Evolutionary conservation across 805 yeast species (phyloP), one percentile per base, ranked within the genome.

Genomic region (Myxozyma geophila): DNA sequence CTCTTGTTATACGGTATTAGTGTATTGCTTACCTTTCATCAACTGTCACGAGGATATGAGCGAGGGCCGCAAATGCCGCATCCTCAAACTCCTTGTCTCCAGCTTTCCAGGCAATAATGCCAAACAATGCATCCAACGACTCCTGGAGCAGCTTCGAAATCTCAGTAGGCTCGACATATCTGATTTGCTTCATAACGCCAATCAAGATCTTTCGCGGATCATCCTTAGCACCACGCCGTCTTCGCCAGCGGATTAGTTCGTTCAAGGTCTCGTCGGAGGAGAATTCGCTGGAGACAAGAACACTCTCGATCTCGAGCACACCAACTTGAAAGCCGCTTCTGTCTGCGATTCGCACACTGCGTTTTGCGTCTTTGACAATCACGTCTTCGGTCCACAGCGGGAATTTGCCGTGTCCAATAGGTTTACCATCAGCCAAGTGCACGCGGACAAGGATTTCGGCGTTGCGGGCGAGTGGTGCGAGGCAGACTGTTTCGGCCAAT

Each of bases 401-500:
- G 53, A 88, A 75, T 49, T 80, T 80, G 3, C 88, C 85, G 63
- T 81, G 83, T 28, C 90, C 96, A 67, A 83, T 78, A 52, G 81
- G 77, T 35, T 80, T 81, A 28, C 91, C 92, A 71, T 89, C 63
- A 10, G 57, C 88, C 49, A 84, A 78, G 70, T 80, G 90, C 28
- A 88, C 80, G 61, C 89, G 77, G 28, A 80, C 74, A 57, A 89
- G 73, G 54, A 79, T 77, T 70, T 88, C 95, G 59, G 68, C 78
- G 33, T 48, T 77, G 49, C 78, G 75, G 19, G 82, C 81, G 23
- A 89, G 76, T 47, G 89, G 89, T 65, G 83, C 80, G 15, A 90
- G 79, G 71, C 85, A 85, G 52, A 91, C 82, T 41, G 83, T 79
- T 73, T 90, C 96, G 41, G 92, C 89, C 61, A 90, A 79, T 13